Conservation (phyloP, 2,329 filamentous ascomycete genomes). For the Xylariaceae sp. region DNA sequence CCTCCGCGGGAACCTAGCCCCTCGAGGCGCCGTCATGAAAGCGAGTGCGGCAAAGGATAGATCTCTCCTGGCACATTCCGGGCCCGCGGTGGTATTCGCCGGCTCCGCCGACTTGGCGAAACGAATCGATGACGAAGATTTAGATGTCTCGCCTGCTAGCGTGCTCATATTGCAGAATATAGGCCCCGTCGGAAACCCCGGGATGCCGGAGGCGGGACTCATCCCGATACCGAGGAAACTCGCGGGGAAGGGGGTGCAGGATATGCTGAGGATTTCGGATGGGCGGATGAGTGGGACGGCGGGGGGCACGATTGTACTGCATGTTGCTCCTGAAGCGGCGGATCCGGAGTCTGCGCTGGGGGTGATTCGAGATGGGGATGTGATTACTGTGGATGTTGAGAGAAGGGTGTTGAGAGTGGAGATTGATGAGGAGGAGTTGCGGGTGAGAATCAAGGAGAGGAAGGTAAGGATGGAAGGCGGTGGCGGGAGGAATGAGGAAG, state of each 20-base stretch:
- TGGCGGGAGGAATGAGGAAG: conserved; percentile 58
- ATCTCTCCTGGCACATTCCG: conserved; percentile 41
- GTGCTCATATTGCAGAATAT: conserved; percentile 85
- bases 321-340: conserved; percentile 80
- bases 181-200: conserved; percentile 81
- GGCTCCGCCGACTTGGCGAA: conserved; percentile 70
- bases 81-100: conserved; percentile 57
- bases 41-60: conserved; percentile 82
- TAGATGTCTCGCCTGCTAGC: conserved; percentile 54
- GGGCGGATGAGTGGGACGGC: conserved; percentile 81
- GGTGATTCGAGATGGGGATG: conserved; percentile 68
- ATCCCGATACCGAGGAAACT: conserved; percentile 67
- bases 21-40: conserved; percentile 79
- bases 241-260: conserved; percentile 66
- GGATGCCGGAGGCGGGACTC: conserved; percentile 80
- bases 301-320: conserved; percentile 85
- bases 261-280: conserved; percentile 81
- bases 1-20: conserved; percentile 75
- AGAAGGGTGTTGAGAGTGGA: conserved; percentile 54
- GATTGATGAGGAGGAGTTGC: conserved; percentile 65
- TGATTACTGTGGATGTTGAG: conserved; percentile 71
- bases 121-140: conserved; percentile 50
- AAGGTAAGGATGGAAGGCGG: conserved; percentile 35
- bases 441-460: conserved; percentile 55
- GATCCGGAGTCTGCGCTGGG: conserved; percentile 71